Percentiles rank a stretch among this genome's conserved stretches.
These are phyloP conservation scores for Euphorbia tirucalli DNA, from an alignment of 345 rosid species.

Conservation along the genomic window DNA sequence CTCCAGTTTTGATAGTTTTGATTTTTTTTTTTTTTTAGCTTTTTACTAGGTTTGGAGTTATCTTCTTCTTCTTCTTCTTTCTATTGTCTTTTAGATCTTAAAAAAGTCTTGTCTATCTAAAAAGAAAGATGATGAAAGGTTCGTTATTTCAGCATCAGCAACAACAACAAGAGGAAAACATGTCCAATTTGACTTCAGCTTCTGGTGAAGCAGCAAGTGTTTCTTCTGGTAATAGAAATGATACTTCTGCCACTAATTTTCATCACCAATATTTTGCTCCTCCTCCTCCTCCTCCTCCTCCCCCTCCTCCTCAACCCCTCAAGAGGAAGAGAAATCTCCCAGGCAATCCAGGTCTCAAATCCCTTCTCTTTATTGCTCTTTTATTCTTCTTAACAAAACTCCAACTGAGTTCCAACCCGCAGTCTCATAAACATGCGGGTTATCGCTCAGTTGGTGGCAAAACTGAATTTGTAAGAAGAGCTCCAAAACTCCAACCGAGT, in stretches of 20 bases:
- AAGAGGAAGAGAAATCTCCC: slow-evolving; percentile 86
- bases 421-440: too few species aligned
- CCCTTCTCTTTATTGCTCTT: background rate
- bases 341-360: slow-evolving; percentile 76
- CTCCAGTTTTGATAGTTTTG: slow-evolving; percentile 12
- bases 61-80: too few species aligned
- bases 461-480: too few species aligned
- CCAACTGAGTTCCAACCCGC: too few species aligned
- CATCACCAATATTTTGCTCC: slow-evolving; percentile 44
- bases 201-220: slow-evolving; percentile 72
- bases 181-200: slow-evolving; percentile 91
- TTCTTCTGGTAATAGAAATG: slow-evolving; percentile 66
- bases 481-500: too few species aligned
- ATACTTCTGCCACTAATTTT: slow-evolving; percentile 36
- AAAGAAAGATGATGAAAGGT: slow-evolving; percentile 43
- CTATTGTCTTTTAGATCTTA: slow-evolving; percentile 24
- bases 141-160: slow-evolving; percentile 46
- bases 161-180: slow-evolving; percentile 56
- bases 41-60: slow-evolving; percentile 7
- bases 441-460: too few species aligned
- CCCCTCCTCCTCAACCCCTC: slow-evolving; percentile 43
- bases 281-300: slow-evolving; percentile 41
- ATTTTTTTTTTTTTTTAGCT: slow-evolving; percentile 7
- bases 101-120: slow-evolving; percentile 7
- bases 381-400: slow-evolving; percentile 6